These are phyloP conservation scores for Populus davidiana DNA, from an alignment of 345 rosid species.

Conservation along the genomic window DNA sequence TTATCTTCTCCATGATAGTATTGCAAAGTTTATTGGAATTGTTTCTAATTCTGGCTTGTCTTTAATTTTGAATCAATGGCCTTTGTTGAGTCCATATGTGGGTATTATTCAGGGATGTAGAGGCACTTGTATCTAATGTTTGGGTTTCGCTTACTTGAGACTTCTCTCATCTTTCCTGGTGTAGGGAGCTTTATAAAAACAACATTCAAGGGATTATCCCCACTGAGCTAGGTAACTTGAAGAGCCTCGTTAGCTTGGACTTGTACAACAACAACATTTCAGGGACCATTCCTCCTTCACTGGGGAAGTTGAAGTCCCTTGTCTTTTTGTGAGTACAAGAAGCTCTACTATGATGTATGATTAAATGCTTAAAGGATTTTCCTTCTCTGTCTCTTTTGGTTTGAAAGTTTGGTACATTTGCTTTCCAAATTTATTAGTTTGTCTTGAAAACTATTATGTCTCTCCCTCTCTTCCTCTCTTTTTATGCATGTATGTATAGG, in stretches of 20 bases:
- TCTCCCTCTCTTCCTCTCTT: background rate
- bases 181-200: conserved; percentile 93
- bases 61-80: background rate
- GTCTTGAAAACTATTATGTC: background rate
- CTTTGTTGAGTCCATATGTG: background rate
- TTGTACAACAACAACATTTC: conserved; percentile 87
- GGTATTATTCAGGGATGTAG: background rate
- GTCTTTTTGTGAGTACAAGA: conserved; percentile 74
- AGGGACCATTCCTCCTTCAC: conserved; percentile 67
- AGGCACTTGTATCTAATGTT: background rate
- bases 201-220: conserved; percentile 81
- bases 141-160: background rate
- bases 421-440: background rate
- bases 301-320: conserved; percentile 82
- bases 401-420: background rate
- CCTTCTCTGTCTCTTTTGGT: background rate
- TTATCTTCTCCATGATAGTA: background rate
- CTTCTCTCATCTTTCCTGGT: conserved; percentile 14
- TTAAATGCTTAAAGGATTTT: background rate
- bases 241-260: conserved; percentile 93
- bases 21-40: background rate
- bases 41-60: background rate
- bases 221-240: conserved; percentile 73
- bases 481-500: background rate
- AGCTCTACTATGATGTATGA: background rate